Conservation (phyloP, 352 stramenopile species). For the Globisporangium splendens region DNA sequence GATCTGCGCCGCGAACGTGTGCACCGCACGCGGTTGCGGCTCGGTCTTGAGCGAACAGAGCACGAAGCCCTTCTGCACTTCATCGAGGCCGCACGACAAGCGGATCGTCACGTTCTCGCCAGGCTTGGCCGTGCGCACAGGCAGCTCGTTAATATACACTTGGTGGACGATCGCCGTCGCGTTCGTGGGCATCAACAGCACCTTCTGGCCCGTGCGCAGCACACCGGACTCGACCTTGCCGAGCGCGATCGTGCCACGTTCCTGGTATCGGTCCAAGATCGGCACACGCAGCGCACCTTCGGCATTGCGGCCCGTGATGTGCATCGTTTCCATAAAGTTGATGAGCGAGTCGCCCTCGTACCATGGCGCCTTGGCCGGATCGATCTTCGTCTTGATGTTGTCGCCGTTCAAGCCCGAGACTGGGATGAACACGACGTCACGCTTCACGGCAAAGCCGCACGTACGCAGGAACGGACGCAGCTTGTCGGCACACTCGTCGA, state of each 20-base stretch:
- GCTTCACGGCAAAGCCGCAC: slow-evolving; percentile 98
- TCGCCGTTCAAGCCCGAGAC: slow-evolving; percentile 95
- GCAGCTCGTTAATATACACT: slow-evolving; percentile 92
- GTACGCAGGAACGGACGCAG: slow-evolving; percentile 92
- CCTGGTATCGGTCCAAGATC: slow-evolving; percentile 96
- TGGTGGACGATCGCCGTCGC: slow-evolving; percentile 59
- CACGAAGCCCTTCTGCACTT: slow-evolving; percentile 92
- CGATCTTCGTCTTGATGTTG: slow-evolving; percentile 94
- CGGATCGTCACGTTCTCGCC: slow-evolving; percentile 98
- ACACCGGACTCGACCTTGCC: slow-evolving; percentile 98
- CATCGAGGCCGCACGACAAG: slow-evolving; percentile 84
- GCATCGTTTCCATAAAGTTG: slow-evolving; percentile 89
- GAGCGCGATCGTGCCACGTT: slow-evolving; percentile 96
- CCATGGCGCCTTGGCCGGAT: slow-evolving; percentile 80
- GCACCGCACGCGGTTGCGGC: slow-evolving; percentile 52
- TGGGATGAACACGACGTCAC: slow-evolving; percentile 97
- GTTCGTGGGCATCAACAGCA: slow-evolving; percentile 95
- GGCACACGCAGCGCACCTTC: slow-evolving; percentile 92
- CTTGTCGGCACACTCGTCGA: slow-evolving; percentile 91
- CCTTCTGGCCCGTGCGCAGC: slow-evolving; percentile 89
- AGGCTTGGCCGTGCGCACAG: slow-evolving; percentile 92
- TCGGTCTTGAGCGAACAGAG: slow-evolving; percentile 77
- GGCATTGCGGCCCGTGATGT: slow-evolving; percentile 89
- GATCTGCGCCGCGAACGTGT: slow-evolving; percentile 91
- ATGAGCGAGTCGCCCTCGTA: slow-evolving; percentile 96